Evolutionary conservation across 768 basidiomycete species (phyloP), one percentile per base, ranked within the genome.

Genomic region (Rhodocollybia butyracea): DNA sequence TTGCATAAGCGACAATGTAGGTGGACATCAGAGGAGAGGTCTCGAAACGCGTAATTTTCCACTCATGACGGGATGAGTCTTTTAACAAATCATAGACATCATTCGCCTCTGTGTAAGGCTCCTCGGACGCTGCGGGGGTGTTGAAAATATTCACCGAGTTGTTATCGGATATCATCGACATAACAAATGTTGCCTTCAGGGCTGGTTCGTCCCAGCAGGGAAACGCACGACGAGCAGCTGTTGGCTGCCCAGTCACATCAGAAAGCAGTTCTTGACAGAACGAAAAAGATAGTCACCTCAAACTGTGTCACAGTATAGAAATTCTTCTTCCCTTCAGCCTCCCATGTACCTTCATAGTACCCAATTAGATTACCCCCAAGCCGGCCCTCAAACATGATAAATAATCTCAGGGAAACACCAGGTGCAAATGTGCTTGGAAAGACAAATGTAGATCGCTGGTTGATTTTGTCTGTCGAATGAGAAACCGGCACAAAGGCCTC

Each of bases 291-390:
- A 53, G n/a, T n/a, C 38, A 85, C 89, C 76, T 89, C 92, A 60
- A 94, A 96, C 72, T 98, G 95, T 27, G 96, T 97, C 53, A 98
- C 73, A 22, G 88, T 79, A 65, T 90, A 89, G 57, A 78, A 73
- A 63, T 81, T 81, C 59, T 80, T 81, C 61, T 83, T 78, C 30
- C 85, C 85, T 48, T 84, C 80, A 38, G 80, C 66, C 65, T 88
- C 81, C 38, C 41, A 85, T 13, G 79, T 70, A 29, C 86, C 83
- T 59, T 80, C 80, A 73, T 94, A 94, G 70, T 94, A 93, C 24
- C 92, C 94, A 65, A 81, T 80, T 91, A 97, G 88, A 55, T 73
- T 77, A 38, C 78, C 80, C 3, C 78, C 82, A 40, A 98, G 75
- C 61, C 80, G 74, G 11, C 84, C 85, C n/a, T 71, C 76, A 71